These are phyloP conservation scores for Primulina eburnea DNA, from an alignment of 257 asterid genomes.

Conservation along the genomic window DNA sequence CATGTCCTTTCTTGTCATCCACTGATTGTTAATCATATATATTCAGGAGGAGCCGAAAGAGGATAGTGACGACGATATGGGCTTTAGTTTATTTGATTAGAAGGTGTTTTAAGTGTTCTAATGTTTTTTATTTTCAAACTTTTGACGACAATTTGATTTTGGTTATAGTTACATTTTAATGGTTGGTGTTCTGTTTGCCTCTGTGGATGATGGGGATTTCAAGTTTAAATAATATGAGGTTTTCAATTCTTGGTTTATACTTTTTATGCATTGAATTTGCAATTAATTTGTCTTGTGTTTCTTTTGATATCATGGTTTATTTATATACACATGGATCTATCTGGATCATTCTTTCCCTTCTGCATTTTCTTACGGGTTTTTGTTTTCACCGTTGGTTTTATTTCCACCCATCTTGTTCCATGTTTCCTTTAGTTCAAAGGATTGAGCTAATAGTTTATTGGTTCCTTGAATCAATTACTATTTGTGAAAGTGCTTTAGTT, in stretches of 20 bases:
- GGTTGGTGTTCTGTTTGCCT: not conserved
- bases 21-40: not conserved
- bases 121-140: not conserved
- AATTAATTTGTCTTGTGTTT: not conserved
- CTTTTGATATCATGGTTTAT: no score
- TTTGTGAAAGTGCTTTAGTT: not conserved
- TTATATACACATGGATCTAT: not conserved
- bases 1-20: no score
- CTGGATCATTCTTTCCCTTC: not conserved
- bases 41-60: constrained; percentile 45
- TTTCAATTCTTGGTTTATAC: not conserved
- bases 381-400: not conserved
- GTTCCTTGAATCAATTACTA: not conserved
- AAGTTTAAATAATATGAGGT: not conserved
- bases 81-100: constrained; percentile 45
- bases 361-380: not conserved
- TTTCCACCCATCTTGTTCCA: not conserved
- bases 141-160: not conserved
- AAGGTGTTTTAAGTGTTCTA: constrained; percentile 1
- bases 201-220: not conserved
- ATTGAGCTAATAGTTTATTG: not conserved
- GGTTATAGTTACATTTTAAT: constrained; percentile 7
- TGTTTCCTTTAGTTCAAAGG: not conserved
- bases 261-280: not conserved
- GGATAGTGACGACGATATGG: constrained; percentile 46